These are phyloP conservation scores for Eimeria necatrix DNA, from an alignment of 169 alveolate species.

Conservation along the genomic window DNA sequence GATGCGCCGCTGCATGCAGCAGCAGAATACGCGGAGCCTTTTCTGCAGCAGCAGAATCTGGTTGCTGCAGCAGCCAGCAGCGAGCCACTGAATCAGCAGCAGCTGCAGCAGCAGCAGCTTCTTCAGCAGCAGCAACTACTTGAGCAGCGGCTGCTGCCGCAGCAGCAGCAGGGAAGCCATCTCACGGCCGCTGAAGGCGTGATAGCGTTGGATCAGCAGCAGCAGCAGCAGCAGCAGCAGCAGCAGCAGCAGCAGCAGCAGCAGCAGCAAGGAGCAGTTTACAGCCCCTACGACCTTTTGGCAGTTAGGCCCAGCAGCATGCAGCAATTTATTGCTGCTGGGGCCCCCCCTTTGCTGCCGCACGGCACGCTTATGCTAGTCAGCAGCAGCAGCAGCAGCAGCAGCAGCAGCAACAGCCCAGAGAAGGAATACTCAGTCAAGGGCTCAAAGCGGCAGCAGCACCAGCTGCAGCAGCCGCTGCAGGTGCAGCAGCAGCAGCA, in stretches of 20 bases:
- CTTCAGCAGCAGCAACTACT: not conserved
- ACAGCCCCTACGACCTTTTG: not conserved
- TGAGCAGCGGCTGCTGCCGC: not conserved
- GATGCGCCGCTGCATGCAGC: too few relatives aligned
- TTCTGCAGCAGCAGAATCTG: not conserved
- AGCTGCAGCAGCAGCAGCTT: not conserved
- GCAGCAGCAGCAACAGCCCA: not conserved
- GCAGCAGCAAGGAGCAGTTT: not conserved
- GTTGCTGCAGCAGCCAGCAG: not conserved
- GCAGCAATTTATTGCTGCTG: constrained; percentile 37
- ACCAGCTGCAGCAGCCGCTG: constrained; percentile 24
- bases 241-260: constrained; percentile 39
- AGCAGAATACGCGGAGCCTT: too few relatives aligned
- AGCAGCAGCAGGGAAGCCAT: not conserved
- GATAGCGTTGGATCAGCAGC: not conserved
- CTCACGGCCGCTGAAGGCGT: not conserved
- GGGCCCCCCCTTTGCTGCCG: not conserved
- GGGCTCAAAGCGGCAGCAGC: constrained; percentile 41
- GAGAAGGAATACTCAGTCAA: not conserved
- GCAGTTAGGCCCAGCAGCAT: constrained; percentile 11
- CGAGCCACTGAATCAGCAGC: not conserved
- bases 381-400: constrained; percentile 3
- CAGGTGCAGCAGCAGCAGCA: not conserved
- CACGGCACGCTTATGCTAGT: constrained; percentile 24
- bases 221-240: constrained; percentile 44